Percentiles rank a stretch among this genome's conserved stretches.
Conservation (phyloP, 1,139 yeast genomes). For the Blastobotrys ciferrii region DNA sequence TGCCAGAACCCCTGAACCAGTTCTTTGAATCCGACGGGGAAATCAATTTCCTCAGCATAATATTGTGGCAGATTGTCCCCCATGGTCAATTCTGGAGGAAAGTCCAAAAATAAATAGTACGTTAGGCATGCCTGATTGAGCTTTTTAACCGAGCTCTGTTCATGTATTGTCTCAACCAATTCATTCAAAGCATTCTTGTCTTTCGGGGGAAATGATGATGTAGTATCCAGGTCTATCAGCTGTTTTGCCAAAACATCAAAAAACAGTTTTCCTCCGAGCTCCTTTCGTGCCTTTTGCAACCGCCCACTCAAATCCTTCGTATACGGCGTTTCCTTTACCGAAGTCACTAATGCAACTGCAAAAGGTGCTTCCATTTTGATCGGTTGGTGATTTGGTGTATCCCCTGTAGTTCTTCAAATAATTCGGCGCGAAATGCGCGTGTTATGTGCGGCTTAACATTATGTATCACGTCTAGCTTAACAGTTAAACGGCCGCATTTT, state of each 20-base stretch:
- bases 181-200: conserved; percentile 21
- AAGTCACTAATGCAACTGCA: conserved; percentile 31
- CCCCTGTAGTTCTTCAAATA: no score
- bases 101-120: conserved; percentile 33
- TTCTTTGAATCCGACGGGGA: conserved; percentile 27
- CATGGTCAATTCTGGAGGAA: conserved; percentile 21
- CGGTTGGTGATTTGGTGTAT: no score
- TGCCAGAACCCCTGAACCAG: conserved; percentile 29
- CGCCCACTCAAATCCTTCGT: conserved; percentile 11
- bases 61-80: conserved; percentile 29
- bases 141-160: conserved; percentile 14
- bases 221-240: conserved; percentile 20
- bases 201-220: conserved; percentile 30
- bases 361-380: conserved; percentile 28
- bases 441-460: no score
- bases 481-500: no score
- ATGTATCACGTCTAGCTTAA: no score
- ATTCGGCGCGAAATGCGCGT: no score
- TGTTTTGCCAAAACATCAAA: conserved; percentile 30
- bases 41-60: conserved; percentile 32
- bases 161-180: conserved; percentile 28
- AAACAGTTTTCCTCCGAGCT: conserved; percentile 24
- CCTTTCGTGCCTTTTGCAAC: conserved; percentile 17
- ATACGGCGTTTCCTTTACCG: conserved; percentile 28
- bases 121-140: conserved; percentile 28